A percentile compares a stretch with the other conserved stretches of the same genome.
Evolutionary conservation across 2,329 filamentous ascomycete genomes (phyloP).

Genomic region (Penicillium sp.): DNA sequence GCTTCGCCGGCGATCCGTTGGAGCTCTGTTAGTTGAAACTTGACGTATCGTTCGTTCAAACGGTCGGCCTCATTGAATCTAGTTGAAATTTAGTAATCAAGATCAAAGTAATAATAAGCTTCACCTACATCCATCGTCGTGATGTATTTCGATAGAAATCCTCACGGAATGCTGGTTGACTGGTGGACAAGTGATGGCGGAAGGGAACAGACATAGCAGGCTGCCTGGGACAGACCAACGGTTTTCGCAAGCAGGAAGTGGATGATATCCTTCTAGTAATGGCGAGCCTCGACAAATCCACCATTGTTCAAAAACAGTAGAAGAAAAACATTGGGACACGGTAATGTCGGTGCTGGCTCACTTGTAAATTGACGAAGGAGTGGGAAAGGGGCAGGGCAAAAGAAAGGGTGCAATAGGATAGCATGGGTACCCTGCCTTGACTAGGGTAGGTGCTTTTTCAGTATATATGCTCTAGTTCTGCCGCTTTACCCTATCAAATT

Average conservation of each 20-base stretch:
- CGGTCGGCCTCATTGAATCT: constrained; percentile 20
- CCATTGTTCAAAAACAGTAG: constrained; percentile 7
- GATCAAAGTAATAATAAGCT: background rate
- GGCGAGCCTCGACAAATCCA: constrained; percentile 1
- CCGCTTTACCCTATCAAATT: too few species aligned
- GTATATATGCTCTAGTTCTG: too few species aligned
- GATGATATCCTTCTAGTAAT: constrained; percentile 6
- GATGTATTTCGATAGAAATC: constrained; percentile 20
- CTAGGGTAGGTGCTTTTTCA: too few species aligned
- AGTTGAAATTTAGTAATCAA: constrained; percentile 1
- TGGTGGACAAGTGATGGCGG: constrained; percentile 10
- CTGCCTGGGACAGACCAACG: constrained; percentile 4
- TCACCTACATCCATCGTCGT: constrained; percentile 12
- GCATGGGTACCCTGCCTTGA: too few species aligned
- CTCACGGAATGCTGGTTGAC: constrained; percentile 5
- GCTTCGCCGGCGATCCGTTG: constrained; percentile 20
- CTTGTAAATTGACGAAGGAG: too few species aligned
- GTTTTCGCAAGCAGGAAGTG: constrained; percentile 1
- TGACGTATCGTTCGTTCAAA: constrained; percentile 21
- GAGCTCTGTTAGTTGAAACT: constrained; percentile 20
- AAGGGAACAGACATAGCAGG: constrained; percentile 1
- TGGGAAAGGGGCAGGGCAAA: too few species aligned
- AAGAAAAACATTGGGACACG: too few species aligned
- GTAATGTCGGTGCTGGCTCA: too few species aligned
- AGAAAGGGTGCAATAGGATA: too few species aligned